Conservation (phyloP, 1,139 yeast genomes). For the Blastobotrys capitulatus region DNA sequence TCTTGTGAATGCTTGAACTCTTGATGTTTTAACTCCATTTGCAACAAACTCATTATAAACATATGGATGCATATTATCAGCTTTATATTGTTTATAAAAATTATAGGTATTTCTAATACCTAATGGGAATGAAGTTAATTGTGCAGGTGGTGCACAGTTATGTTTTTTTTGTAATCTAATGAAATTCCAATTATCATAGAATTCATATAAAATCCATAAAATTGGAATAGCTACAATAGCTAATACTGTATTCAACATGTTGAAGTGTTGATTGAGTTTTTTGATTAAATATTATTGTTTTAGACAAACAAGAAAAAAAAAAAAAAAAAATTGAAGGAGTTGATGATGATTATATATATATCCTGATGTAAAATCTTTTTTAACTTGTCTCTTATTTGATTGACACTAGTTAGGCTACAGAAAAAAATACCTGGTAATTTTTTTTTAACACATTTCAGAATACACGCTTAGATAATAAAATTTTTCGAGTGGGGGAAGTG, state of each 20-base stretch:
- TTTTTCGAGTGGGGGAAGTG: no score
- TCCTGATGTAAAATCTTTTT: no score
- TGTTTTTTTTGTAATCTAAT: constrained; percentile 8
- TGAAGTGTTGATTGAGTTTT: neutral
- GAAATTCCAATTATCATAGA: constrained; percentile 7
- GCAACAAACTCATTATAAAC: constrained; percentile 3
- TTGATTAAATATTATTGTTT: no score
- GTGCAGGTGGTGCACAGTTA: constrained; percentile 9
- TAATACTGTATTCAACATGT: constrained; percentile 1
- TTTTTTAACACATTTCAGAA: no score
- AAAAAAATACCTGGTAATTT: no score
- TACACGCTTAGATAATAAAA: no score
- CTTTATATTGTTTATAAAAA: constrained; percentile 2
- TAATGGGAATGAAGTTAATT: constrained; percentile 15
- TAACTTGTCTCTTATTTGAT: no score
- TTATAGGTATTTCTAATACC: constrained; percentile 16
- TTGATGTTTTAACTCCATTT: constrained; percentile 12
- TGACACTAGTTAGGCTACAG: no score
- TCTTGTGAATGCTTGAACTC: constrained; percentile 16
- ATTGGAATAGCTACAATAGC: constrained; percentile 5
- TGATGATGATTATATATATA: neutral
- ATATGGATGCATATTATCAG: constrained; percentile 8
- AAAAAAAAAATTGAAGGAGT: neutral
- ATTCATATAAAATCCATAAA: constrained; percentile 3
- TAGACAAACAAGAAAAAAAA: neutral